Percentiles rank a stretch among this genome's conserved stretches.
These are phyloP conservation scores for Penicillium sumatraense DNA, from an alignment of 2,329 filamentous ascomycete genomes.

Conservation along the genomic window DNA sequence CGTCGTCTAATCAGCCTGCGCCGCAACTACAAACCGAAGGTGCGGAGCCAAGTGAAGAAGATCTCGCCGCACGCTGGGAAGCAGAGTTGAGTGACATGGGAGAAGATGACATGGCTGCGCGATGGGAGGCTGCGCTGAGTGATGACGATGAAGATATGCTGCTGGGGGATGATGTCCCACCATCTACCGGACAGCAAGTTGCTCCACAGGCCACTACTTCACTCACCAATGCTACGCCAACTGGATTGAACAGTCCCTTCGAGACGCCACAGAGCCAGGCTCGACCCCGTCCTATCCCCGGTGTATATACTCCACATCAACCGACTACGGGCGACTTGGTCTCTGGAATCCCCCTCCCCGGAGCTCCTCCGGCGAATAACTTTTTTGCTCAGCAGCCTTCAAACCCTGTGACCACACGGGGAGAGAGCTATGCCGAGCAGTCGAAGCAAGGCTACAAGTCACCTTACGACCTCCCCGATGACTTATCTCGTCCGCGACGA, in stretches of 20 bases:
- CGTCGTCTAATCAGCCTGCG: constrained; percentile 13
- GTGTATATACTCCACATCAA: constrained; percentile 57
- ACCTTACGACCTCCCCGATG: constrained; percentile 92
- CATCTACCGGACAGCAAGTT: constrained; percentile 21
- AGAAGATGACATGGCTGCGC: constrained; percentile 74
- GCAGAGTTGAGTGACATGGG: constrained; percentile 70
- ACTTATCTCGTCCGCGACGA: constrained; percentile 70
- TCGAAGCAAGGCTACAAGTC: constrained; percentile 90
- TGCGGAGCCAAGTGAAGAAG: constrained; percentile 52
- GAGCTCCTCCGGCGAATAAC: constrained; percentile 19
- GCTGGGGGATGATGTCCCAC: constrained; percentile 63
- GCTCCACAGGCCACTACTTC: constrained; percentile 27
- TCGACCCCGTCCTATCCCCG: constrained; percentile 32
- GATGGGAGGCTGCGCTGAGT: constrained; percentile 53
- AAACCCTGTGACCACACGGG: constrained; percentile 51
- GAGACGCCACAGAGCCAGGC: constrained; percentile 29
- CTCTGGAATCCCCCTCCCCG: constrained; percentile 36
- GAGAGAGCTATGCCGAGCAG: constrained; percentile 88
- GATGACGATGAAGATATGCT: constrained; percentile 78
- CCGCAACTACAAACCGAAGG: constrained; percentile 22
- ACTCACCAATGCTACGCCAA: constrained; percentile 9
- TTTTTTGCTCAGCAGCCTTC: constrained; percentile 32
- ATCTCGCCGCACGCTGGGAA: constrained; percentile 81
- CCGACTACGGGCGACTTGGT: constrained; percentile 55
- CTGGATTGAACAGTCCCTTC: constrained; percentile 32